Percentiles rank a stretch among this genome's conserved stretches.
Evolutionary conservation across 2,329 filamentous ascomycete genomes (phyloP).

Genomic region (Paracamarosporium sp.): DNA sequence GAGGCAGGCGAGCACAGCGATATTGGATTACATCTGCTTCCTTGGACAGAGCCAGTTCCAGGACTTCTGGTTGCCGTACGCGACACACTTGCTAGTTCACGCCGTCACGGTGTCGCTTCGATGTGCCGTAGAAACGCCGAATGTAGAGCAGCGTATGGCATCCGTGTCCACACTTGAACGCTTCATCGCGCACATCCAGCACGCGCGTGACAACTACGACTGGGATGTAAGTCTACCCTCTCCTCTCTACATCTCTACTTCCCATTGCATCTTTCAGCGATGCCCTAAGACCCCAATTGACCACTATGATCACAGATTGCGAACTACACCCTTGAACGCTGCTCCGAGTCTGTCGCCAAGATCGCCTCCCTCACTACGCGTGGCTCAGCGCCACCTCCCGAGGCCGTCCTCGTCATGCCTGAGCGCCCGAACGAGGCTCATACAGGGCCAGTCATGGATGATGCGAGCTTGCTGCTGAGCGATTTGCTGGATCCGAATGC

Average conservation of each 20-base stretch:
- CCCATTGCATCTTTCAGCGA: neutral
- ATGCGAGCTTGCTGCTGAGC: conserved; percentile 34
- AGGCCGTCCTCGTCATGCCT: conserved; percentile 16
- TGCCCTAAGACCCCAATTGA: neutral
- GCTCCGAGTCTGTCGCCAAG: conserved; percentile 43
- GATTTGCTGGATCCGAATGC: conserved; percentile 42
- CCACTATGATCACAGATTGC: conserved; percentile 47
- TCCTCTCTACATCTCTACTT: neutral
- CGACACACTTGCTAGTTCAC: conserved; percentile 61
- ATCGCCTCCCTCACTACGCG: conserved; percentile 37
- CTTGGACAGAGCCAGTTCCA: conserved; percentile 55
- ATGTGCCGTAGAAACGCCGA: conserved; percentile 59
- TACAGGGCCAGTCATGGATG: conserved; percentile 32
- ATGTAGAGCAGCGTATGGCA: conserved; percentile 52
- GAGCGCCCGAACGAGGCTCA: conserved; percentile 12
- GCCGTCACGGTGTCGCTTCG: conserved; percentile 61
- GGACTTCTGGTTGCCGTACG: conserved; percentile 60
- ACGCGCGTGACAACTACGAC: conserved; percentile 57
- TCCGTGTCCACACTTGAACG: conserved; percentile 57
- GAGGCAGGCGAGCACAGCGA: conserved; percentile 56
- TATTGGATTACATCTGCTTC: conserved; percentile 58
- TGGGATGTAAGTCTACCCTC: conserved; percentile 51
- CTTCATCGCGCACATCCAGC: conserved; percentile 55
- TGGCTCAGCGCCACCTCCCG: conserved; percentile 27
- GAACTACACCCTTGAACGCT: conserved; percentile 59